Percentiles rank a stretch among this genome's conserved stretches.
These are phyloP conservation scores for Eimeria nieschulzi DNA, from an alignment of 169 alveolate species.

Conservation along the genomic window DNA sequence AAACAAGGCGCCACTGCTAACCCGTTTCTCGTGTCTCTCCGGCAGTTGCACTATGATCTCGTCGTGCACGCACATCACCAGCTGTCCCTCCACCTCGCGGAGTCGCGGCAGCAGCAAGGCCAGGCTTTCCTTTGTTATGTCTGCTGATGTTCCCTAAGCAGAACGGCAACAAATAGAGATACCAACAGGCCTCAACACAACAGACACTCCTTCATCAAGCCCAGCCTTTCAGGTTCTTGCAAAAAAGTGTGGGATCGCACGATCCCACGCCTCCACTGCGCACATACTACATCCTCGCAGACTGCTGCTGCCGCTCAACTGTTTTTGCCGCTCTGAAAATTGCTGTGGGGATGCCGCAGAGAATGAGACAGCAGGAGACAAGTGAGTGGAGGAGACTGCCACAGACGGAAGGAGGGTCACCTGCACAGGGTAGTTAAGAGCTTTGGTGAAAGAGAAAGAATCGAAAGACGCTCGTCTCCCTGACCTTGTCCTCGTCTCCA, in stretches of 20 bases:
- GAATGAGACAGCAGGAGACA: background rate
- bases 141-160: constrained; percentile 87
- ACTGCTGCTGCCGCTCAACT: too few species aligned
- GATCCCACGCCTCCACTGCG: too few species aligned
- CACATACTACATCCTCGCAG: too few species aligned
- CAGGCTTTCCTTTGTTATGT: constrained; percentile 87
- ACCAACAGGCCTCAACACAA: too few species aligned
- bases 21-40: constrained; percentile 83
- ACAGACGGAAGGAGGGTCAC: constrained; percentile 6
- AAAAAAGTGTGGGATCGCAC: too few species aligned
- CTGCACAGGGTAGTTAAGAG: constrained; percentile 89
- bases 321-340: too few species aligned
- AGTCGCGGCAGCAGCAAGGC: constrained; percentile 82
- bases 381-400: background rate
- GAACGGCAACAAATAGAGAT: background rate
- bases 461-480: constrained; percentile 86
- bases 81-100: constrained; percentile 79
- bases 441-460: constrained; percentile 85
- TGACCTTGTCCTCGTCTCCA: constrained; percentile 82
- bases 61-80: constrained; percentile 87
- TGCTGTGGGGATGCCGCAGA: too few species aligned
- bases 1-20: background rate
- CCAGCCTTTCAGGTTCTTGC: too few species aligned
- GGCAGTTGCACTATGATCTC: constrained; percentile 87
- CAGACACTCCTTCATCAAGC: too few species aligned